Conservation (phyloP, 495 filamentous ascomycete genomes). For the Filosporella fistucella region DNA sequence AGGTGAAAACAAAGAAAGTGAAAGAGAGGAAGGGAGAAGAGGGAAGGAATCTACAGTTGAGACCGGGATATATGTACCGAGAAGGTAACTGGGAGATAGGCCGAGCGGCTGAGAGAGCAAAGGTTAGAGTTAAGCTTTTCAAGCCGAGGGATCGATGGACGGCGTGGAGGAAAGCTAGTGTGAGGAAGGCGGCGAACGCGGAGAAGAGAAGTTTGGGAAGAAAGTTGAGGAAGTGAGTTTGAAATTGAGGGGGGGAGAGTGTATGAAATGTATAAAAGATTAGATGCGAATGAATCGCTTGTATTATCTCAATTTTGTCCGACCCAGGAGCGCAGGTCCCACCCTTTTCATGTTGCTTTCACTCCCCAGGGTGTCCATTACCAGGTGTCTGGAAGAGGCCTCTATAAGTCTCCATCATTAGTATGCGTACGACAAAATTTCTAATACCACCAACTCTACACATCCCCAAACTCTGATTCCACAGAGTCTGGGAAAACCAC, state of each 20-base stretch:
- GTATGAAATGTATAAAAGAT: too few species aligned
- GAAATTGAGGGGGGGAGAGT: not conserved
- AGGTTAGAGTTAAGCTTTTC: slow-evolving; percentile 45
- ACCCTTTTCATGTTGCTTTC: too few species aligned
- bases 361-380: too few species aligned
- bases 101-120: slow-evolving; percentile 54
- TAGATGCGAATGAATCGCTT: too few species aligned
- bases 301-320: too few species aligned
- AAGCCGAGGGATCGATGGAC: slow-evolving; percentile 53
- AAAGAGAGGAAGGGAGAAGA: slow-evolving; percentile 22
- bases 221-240: not conserved
- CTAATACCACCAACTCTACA: too few species aligned
- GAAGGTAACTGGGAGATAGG: slow-evolving; percentile 87
- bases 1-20: slow-evolving; percentile 33
- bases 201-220: slow-evolving; percentile 42
- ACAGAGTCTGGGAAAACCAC: too few species aligned
- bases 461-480: too few species aligned
- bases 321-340: too few species aligned
- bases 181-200: slow-evolving; percentile 44
- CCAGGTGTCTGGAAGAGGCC: too few species aligned
- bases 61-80: slow-evolving; percentile 73
- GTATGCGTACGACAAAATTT: too few species aligned
- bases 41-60: slow-evolving; percentile 34
- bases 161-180: slow-evolving; percentile 57
- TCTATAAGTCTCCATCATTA: too few species aligned